phyloP scores from a whole-genome alignment of 78 protist species.

The Blattamonas nauphoetae region DNA sequence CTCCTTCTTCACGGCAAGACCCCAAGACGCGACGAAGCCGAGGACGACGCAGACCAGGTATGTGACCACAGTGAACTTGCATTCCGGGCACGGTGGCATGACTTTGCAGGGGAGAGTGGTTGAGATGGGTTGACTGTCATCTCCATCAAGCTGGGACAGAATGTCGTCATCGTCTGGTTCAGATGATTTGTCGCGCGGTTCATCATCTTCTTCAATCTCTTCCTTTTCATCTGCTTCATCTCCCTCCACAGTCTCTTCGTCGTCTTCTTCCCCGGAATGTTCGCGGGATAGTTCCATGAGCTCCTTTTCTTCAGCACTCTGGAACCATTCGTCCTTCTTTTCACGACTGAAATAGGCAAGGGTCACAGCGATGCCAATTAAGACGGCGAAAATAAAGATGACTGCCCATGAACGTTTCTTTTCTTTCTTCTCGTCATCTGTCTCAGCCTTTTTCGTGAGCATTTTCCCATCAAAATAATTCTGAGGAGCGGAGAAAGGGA shows the following conservation, averaged over 20 bases:
- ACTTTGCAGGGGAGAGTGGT: neutral
- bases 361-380: neutral
- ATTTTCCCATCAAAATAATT: too few species aligned
- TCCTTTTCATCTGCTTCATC: neutral
- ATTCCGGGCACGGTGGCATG: neutral
- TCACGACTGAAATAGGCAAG: neutral
- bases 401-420: neutral
- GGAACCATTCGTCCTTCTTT: neutral
- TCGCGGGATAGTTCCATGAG: neutral
- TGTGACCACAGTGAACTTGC: neutral
- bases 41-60: neutral
- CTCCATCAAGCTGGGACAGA: too few species aligned
- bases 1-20: neutral
- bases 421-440: neutral
- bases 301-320: neutral
- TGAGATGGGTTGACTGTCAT: neutral
- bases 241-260: neutral
- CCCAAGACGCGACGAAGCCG: neutral
- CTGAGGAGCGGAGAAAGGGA: too few species aligned
- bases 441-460: too few species aligned
- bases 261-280: neutral
- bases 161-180: neutral
- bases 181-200: neutral
- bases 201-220: neutral
- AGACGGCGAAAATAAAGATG: neutral